These are phyloP conservation scores for Leccinum imitatum DNA, from an alignment of 768 basidiomycete genomes.

Conservation along the genomic window DNA sequence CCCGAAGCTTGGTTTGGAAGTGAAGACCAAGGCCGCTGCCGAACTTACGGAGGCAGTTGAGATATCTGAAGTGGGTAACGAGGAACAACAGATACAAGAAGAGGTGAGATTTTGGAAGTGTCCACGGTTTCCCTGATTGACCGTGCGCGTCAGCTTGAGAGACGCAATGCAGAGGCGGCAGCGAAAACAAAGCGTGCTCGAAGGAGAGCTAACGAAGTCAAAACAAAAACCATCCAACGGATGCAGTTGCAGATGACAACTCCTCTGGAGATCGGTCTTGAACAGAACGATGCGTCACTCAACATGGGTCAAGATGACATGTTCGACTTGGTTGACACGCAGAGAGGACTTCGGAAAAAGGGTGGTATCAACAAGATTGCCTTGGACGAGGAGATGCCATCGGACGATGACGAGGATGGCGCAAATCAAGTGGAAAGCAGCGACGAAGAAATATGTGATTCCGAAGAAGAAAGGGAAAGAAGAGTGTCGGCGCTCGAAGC, in stretches of 20 bases:
- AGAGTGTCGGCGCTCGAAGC: slow-evolving; percentile 67
- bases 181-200: slow-evolving; percentile 77
- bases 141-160: slow-evolving; percentile 61
- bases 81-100: slow-evolving; percentile 85
- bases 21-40: slow-evolving; percentile 68
- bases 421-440: slow-evolving; percentile 29
- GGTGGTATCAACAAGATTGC: slow-evolving; percentile 39
- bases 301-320: slow-evolving; percentile 79
- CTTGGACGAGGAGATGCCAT: slow-evolving; percentile 43
- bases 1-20: slow-evolving; percentile 76
- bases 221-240: slow-evolving; percentile 82
- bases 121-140: slow-evolving; percentile 3
- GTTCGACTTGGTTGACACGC: slow-evolving; percentile 76
- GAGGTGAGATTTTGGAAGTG: slow-evolving; percentile 53
- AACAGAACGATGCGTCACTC: slow-evolving; percentile 74
- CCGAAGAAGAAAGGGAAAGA: slow-evolving; percentile 68
- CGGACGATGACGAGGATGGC: slow-evolving; percentile 40
- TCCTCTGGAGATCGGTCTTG: slow-evolving; percentile 93
- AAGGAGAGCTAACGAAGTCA: slow-evolving; percentile 85
- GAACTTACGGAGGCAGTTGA: slow-evolving; percentile 75
- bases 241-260: slow-evolving; percentile 98
- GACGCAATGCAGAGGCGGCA: slow-evolving; percentile 73
- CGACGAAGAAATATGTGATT: slow-evolving; percentile 49
- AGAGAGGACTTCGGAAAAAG: slow-evolving; percentile 43
- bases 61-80: slow-evolving; percentile 68